phyloP scores from a whole-genome alignment of 2,329 filamentous ascomycete species.

The Blumeriella jaapii region DNA sequence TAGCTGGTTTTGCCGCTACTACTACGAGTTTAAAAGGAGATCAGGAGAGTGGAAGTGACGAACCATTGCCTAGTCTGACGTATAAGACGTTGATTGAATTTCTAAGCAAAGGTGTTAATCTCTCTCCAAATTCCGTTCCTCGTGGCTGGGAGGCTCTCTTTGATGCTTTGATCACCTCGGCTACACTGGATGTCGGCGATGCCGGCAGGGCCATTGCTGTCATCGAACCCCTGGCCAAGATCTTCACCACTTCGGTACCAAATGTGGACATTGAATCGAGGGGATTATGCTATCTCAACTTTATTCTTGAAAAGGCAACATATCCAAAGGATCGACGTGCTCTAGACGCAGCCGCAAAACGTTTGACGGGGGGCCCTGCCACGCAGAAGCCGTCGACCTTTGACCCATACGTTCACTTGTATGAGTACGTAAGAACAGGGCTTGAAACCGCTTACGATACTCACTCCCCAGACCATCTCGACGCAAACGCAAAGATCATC shows the following conservation, averaged over 20 bases:
- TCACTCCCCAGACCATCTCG: conserved; percentile 30
- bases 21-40: conserved; percentile 16
- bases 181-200: conserved; percentile 54
- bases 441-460: conserved; percentile 40
- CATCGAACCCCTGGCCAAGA: conserved; percentile 58
- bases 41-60: conserved; percentile 19
- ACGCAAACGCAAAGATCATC: conserved; percentile 41
- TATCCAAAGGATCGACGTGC: conserved; percentile 50
- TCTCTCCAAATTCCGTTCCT: conserved; percentile 21
- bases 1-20: conserved; percentile 21
- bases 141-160: conserved; percentile 41
- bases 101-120: conserved; percentile 47
- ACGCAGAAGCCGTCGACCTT: conserved; percentile 33
- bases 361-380: conserved; percentile 50
- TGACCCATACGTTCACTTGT: conserved; percentile 57
- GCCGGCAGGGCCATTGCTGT: conserved; percentile 53
- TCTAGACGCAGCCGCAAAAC: conserved; percentile 51
- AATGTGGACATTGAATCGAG: conserved; percentile 11
- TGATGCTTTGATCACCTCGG: conserved; percentile 41
- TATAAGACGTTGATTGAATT: no score
- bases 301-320: conserved; percentile 29
- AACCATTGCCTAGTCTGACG: conserved; percentile 47
- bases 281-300: conserved; percentile 25
- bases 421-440: conserved; percentile 43
- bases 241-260: conserved; percentile 32